Conservation (phyloP, 257 asterid species). For the Solanum acaule region DNA sequence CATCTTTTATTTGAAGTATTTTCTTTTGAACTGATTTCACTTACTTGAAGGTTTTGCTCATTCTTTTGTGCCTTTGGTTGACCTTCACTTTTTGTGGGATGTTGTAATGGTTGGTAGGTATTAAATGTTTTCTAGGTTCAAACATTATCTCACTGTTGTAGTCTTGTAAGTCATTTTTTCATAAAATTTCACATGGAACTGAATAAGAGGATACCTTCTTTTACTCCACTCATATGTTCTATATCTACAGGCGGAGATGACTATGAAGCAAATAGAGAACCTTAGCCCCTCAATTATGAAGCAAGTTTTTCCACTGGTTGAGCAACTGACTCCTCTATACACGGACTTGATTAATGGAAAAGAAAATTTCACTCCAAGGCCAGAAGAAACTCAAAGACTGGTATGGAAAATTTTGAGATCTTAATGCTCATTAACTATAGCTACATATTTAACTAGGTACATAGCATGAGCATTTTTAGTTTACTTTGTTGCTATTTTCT, state of each 20-base stretch:
- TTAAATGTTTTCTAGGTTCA: not conserved
- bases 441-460: not conserved
- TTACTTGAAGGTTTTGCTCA: not conserved
- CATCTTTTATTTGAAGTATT: not conserved
- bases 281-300: slow-evolving; percentile 86
- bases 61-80: not conserved
- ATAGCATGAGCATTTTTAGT: not conserved
- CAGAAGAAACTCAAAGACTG: slow-evolving; percentile 86
- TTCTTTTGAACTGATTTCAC: not conserved
- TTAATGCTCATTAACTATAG: not conserved
- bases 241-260: slow-evolving; percentile 79
- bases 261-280: slow-evolving; percentile 77
- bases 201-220: not conserved
- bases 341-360: slow-evolving; percentile 90
- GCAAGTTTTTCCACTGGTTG: slow-evolving; percentile 90
- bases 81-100: not conserved
- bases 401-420: slow-evolving; percentile 25
- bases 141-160: not conserved
- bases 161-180: not conserved
- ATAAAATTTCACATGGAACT: not conserved
- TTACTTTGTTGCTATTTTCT: not conserved
- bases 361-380: slow-evolving; percentile 74
- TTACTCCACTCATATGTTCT: not conserved
- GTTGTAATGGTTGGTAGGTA: not conserved
- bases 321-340: slow-evolving; percentile 93